Evolutionary conservation across 2,329 filamentous ascomycete genomes (phyloP), one percentile per base, ranked within the genome.

Genomic region (Aaosphaeria pasadenensis): DNA sequence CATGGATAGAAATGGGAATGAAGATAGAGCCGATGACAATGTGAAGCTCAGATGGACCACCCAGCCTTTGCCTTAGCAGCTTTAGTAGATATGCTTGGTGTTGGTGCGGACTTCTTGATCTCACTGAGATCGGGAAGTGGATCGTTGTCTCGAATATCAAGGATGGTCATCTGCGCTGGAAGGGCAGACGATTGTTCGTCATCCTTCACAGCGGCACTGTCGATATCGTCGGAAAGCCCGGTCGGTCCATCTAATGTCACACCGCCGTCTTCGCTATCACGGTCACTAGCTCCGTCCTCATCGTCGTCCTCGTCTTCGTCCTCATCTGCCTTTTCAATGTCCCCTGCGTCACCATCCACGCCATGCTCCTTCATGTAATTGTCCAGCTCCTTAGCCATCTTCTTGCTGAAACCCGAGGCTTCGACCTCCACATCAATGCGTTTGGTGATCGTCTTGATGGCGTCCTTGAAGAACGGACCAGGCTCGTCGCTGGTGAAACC

Each of bases 341-440:
- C 69, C 31, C 64, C 66, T 17, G 77, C 74, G 58, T 80, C 77
- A 3, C 77, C 76, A 52, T 84, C 80, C 9, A 80, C 77, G 6
- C 82, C 82, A 41, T 85, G 78, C 45, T 85, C 82, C 65, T 91
- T 87, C 74, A 99, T 94, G 56, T 95, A 96, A 7, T 83, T 81
- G 65, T 96, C 94, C 11, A 99, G 75, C 58, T 99, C 94, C 70
- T 94, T 95, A 11, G 90, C 83, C 87, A 96, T 96, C 74, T 96
- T 97, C 76, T 87, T 95, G 17, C 90, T 95, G 70, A 99, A 97
- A 0, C 94, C 94, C 2, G 90, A 95, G 0, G 94, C 94, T 64
- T 95, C 88, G 1, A 95, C 91, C 31, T 89, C 83, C 11, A 95
- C 85, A 71, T 99, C 95, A 11, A 99, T 72, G 55, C 94, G 84